phyloP scores from a whole-genome alignment of 495 filamentous ascomycete species.

The Cairneyella variabilis region DNA sequence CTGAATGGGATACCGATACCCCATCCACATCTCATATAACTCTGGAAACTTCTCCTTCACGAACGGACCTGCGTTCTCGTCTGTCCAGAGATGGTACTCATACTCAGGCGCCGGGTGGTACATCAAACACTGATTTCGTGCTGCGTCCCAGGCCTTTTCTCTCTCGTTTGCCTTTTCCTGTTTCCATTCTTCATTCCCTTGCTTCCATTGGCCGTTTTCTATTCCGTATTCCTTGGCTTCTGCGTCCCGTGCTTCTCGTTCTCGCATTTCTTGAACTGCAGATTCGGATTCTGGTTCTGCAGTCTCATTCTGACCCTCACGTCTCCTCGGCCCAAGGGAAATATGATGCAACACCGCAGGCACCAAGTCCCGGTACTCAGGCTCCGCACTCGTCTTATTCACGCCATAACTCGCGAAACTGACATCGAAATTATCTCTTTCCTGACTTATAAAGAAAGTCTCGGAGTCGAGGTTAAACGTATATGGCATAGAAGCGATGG shows the following conservation, averaged over 20 bases:
- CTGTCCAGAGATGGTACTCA: slow-evolving; percentile 34
- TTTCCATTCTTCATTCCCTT: no score
- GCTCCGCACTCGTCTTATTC: slow-evolving; percentile 27
- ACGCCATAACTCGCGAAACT: slow-evolving; percentile 35
- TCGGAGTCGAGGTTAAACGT: slow-evolving; percentile 26
- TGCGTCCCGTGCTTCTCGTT: no score
- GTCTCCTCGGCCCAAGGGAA: slow-evolving; percentile 30
- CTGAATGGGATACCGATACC: slow-evolving; percentile 34
- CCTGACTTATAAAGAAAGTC: slow-evolving; percentile 28
- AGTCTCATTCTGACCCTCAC: no score
- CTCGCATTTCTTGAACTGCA: no score
- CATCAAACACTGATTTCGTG: slow-evolving; percentile 33
- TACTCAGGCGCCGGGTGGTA: slow-evolving; percentile 36
- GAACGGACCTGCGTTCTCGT: slow-evolving; percentile 29
- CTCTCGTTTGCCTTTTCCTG: slow-evolving; percentile 20
- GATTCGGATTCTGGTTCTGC: no score
- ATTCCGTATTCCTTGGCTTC: no score
- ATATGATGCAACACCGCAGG: slow-evolving; percentile 39
- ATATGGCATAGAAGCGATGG: slow-evolving; percentile 29
- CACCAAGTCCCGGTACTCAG: slow-evolving; percentile 28
- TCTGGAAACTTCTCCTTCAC: slow-evolving; percentile 31
- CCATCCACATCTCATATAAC: slow-evolving; percentile 14
- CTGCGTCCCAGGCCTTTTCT: slow-evolving; percentile 28
- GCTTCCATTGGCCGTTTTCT: no score
- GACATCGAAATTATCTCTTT: slow-evolving; percentile 34